Evolutionary conservation across 2,329 filamentous ascomycete species (phyloP).

Genomic region (Penicillium sp.): DNA sequence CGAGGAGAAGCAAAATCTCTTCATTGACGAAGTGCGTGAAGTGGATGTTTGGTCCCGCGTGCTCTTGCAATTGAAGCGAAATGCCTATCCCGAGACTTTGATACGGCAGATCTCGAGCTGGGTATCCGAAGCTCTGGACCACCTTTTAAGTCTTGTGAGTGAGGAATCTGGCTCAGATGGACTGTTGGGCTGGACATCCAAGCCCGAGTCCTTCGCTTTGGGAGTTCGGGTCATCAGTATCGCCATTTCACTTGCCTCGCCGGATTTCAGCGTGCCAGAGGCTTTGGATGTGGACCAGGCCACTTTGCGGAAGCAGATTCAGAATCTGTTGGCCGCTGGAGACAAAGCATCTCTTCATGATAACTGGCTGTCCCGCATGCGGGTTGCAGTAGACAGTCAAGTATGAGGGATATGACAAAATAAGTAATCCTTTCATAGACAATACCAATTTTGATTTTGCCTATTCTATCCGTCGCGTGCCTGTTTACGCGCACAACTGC

Average conservation of each 20-base stretch:
- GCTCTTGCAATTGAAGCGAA: slow-evolving; percentile 41
- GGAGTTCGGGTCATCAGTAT: slow-evolving; percentile 44
- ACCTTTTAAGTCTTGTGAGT: slow-evolving; percentile 30
- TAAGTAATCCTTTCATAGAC: background rate
- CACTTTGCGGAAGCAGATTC: slow-evolving; percentile 27
- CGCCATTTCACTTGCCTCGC: slow-evolving; percentile 37
- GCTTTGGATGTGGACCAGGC: slow-evolving; percentile 20
- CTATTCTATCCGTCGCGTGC: background rate
- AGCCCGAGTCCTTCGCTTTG: slow-evolving; percentile 63
- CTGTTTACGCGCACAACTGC: background rate
- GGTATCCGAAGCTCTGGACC: slow-evolving; percentile 36
- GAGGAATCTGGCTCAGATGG: slow-evolving; percentile 56
- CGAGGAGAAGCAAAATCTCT: slow-evolving; percentile 93
- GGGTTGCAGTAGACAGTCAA: slow-evolving; percentile 22
- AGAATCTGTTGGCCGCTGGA: slow-evolving; percentile 29
- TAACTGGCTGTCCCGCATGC: slow-evolving; percentile 36
- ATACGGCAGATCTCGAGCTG: slow-evolving; percentile 31
- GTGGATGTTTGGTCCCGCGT: slow-evolving; percentile 66
- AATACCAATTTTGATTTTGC: background rate
- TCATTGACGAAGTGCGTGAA: slow-evolving; percentile 79
- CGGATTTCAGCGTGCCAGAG: slow-evolving; percentile 19
- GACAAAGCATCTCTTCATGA: slow-evolving; percentile 31
- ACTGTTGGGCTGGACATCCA: slow-evolving; percentile 71
- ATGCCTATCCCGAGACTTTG: slow-evolving; percentile 25
- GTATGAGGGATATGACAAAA: background rate